These are phyloP conservation scores for Camelina sativa DNA, from an alignment of 345 rosid genomes.

Conservation along the genomic window DNA sequence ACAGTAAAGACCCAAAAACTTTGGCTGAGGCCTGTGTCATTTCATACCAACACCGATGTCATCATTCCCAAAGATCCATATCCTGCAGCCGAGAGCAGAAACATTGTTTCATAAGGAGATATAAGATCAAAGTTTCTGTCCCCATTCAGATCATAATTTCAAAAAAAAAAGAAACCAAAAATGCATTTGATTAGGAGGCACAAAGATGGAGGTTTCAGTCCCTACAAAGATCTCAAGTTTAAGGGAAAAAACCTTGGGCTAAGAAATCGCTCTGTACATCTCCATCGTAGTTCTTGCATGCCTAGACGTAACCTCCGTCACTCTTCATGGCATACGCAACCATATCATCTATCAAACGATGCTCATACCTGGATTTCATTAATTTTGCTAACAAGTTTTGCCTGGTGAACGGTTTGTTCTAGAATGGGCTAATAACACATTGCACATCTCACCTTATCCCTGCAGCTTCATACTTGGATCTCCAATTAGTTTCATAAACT, in stretches of 20 bases:
- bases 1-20: slow-evolving; percentile 5
- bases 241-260: slow-evolving; percentile 73
- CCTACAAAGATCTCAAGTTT: slow-evolving; percentile 13
- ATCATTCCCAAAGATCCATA: slow-evolving; percentile 97
- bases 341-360: slow-evolving; percentile 97
- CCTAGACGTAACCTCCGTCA: slow-evolving; percentile 97
- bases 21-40: slow-evolving; percentile 1
- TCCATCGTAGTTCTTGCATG: slow-evolving; percentile 97
- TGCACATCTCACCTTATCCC: slow-evolving; percentile 75
- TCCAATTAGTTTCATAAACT: slow-evolving; percentile 79
- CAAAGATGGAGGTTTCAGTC: slow-evolving; percentile 2
- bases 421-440: slow-evolving; percentile 23
- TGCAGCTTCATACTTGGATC: slow-evolving; percentile 82
- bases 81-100: slow-evolving; percentile 52
- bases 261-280: slow-evolving; percentile 99
- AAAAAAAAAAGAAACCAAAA: neutral
- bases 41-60: slow-evolving; percentile 89
- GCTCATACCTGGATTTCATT: slow-evolving; percentile 73
- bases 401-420: slow-evolving; percentile 9
- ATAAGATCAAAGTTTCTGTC: neutral
- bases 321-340: slow-evolving; percentile 95
- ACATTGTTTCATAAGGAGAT: slow-evolving; percentile 17
- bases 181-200: slow-evolving; percentile 31
- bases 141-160: too few species aligned
- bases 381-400: slow-evolving; percentile 25